Evolutionary conservation across 164 flowering plant species (phyloP), one percentile per base, ranked within the genome.

Genomic region (Sextonia rubra): DNA sequence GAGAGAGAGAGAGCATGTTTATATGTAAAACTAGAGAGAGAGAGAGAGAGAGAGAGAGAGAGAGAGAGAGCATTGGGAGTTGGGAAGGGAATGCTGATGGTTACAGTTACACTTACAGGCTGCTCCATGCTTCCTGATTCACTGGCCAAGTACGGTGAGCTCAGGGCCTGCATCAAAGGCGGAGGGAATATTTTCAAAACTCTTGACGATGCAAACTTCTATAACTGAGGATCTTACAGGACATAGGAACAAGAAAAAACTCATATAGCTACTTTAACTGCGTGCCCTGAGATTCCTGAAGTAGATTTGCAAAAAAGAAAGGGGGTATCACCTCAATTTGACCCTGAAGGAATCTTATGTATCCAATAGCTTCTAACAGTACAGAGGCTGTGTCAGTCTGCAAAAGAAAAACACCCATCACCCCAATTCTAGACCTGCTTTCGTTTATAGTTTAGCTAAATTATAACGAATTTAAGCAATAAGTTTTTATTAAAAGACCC

Each of bases 321-420:
- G 67, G 60, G 71, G 63, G 70, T 81, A 77, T 87, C 87, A 93
- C 98, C 98, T 89, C 91, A 85, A 93, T 86, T 90, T 93, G 98
- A 80, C 83, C 76, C 84, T 89, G 91, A 80, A 93, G 96, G 96
- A 93, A 91, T 93, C 91, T 89, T 78, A 93, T 89, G 84, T 91
- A 93, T 66, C 94, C 98, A 86, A 91, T 91, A 66, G 96, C 92
- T 85, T 93, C 98, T 85, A 87, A 83, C 89, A 93, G 79, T 82
- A 93, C 98, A 71, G 98, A 93, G 68, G 98, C 98, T 30, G 98
- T 93, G 90, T 93, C 98, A 85, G 98, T 93, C 98, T 93, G 93
- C 91, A 92, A 86, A 85, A 90, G 65, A 58, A 58, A 58, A 64
- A 7, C 32, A 6, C 63, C 72, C 6, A 14, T 25, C 23, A 9